Base-by-base conservation (phyloP, 164 flowering plant genomes). In the Sedum album region DNA sequence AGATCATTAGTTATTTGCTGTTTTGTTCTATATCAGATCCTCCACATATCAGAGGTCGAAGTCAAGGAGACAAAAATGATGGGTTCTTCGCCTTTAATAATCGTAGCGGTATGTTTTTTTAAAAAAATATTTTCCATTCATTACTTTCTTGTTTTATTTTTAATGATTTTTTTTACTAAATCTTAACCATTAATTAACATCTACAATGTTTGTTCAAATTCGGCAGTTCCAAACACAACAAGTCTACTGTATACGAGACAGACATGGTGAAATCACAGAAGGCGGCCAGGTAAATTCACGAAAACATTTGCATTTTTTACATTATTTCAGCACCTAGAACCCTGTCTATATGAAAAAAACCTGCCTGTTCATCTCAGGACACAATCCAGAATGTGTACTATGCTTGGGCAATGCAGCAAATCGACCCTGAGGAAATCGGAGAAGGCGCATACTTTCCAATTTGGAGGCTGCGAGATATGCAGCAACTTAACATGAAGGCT, bases 211-310 rank as follows among this genome's bases (percentile, higher is more conserved):
- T 21, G 25, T 64, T 42, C 65, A 48, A 26, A 41, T 46, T 63
- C 71, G 33, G 60, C 90, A 95, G 99, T 95, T 95, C 77, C 94
- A 82, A 77, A 89, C 97, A n/a, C 99, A 95, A 72, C 97, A 95
- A 68, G 79, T 95, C 31, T 77, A 86, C 70, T 95, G 99, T 66
- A 79, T 89, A 42, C 88, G 95, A n/a, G 94, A 92, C 76, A 81
- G 71, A 72, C 71, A 81, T 31, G 97, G 99, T 44, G 25, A 78
- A 31, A 77, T 95, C 53, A 85, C 77, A 51, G 97, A 95, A 76
- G 99, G 99, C 6, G 91, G 99, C 65, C 73, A 83, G 94, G 99
- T 92, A 18, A 77, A 74, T 44, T 61, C 5, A 48, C n/a, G 26
- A 13, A 17, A 2, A 44, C 36, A 35, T 26, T 28, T 73, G 49